phyloP scores from a whole-genome alignment of 192 early-diverging fungal genomes.

The Rhizophlyctis rosea region DNA sequence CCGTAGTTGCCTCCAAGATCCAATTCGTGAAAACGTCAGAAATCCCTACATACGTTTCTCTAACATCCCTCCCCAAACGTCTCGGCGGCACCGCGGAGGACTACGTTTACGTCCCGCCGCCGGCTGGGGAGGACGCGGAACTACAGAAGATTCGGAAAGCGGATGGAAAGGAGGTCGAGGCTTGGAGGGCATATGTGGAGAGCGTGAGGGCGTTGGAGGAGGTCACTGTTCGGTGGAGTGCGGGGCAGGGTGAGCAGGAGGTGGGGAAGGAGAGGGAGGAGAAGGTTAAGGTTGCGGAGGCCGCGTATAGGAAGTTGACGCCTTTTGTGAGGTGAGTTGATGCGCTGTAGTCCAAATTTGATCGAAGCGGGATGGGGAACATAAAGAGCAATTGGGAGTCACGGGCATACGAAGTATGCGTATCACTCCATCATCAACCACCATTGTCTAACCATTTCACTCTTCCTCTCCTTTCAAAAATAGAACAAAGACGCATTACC shows the following conservation, averaged over 20 bases:
- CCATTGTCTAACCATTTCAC: neutral
- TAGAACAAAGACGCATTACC: neutral
- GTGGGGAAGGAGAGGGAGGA: slow-evolving; percentile 4
- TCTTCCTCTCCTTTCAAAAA: neutral
- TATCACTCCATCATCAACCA: too few relatives aligned
- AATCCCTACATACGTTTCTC: slow-evolving; percentile 59
- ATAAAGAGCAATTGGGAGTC: too few relatives aligned
- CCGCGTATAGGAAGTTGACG: slow-evolving; percentile 9
- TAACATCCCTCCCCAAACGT: slow-evolving; percentile 52
- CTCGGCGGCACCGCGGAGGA: slow-evolving; percentile 50
- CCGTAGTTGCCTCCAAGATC: slow-evolving; percentile 85
- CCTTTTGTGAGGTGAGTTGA: slow-evolving; percentile 17
- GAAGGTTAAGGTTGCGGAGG: neutral
- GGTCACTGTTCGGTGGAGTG: slow-evolving; percentile 6
- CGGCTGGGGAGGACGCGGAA: slow-evolving; percentile 13
- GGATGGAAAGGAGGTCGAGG: neutral
- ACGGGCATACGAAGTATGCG: too few relatives aligned
- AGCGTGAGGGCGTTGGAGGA: neutral
- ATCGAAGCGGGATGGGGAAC: too few relatives aligned
- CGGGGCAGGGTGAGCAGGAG: slow-evolving; percentile 1
- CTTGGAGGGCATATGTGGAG: slow-evolving; percentile 9
- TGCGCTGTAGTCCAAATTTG: neutral
- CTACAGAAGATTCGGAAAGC: neutral
- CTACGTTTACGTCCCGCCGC: slow-evolving; percentile 22
- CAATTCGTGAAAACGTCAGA: slow-evolving; percentile 63